Evolutionary conservation across 2,329 filamentous ascomycete species (phyloP), one percentile per base, ranked within the genome.

Genomic region (Fusarium sp.): DNA sequence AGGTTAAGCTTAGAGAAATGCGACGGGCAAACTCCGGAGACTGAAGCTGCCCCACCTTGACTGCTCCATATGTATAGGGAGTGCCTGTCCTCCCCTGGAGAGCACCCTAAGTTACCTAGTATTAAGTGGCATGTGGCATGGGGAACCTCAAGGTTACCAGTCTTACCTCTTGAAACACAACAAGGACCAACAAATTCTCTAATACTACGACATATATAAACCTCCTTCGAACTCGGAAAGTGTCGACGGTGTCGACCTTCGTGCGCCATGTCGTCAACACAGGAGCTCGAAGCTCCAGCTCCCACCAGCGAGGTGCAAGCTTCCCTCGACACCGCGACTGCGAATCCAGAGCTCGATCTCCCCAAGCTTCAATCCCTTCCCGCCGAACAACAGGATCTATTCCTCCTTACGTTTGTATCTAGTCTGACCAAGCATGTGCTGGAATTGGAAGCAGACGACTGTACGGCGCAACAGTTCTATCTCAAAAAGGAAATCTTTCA

Each of bases 401-500:
- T 96, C 79, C 87, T 99, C 66, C 86, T 99, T 62, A 96, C 90
- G 26, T 97, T 96, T 77, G 91, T 94, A 35, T 91, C 94, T 28
- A 89, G 91, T 63, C 85, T 99, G 56, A 90, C 89, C 66, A 91
- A 91, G 71, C 92, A 97, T 84, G 92, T 97, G 44, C 85, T 89
- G 54, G 83, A 83, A 17, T 86, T 98, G 46, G 87, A 89, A 53
- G 84, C 89, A 65, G 93, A 97, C 71, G 92, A 92, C 76, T 92
- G 94, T 71, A 95, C 92, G 22, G 88, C 92, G 14, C 92, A 97
- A 81, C 96, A 99, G 79, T 89, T 94, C 74, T 92, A 93, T 77
- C 86, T 99, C 73, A 97, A 97, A 81, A 94, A 92, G 78, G 94
- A 98, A 84, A 86, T 97, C 70, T 92, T 98, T 79, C 93, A 97